Evolutionary conservation across 2,329 filamentous ascomycete genomes (phyloP), one percentile per base, ranked within the genome.

Genomic region (Pyricularia grisea): DNA sequence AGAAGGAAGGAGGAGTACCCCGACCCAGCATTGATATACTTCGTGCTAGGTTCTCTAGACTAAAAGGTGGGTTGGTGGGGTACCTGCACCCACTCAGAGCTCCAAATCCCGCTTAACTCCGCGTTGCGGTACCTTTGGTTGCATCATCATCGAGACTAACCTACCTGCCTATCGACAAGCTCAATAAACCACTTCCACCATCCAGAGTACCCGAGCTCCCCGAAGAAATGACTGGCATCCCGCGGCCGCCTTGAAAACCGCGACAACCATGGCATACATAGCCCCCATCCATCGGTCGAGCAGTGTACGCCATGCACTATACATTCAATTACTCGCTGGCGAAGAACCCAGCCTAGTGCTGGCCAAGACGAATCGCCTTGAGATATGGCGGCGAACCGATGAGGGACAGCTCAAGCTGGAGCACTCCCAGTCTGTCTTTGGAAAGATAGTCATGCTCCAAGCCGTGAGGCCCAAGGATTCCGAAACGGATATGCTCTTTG

Each of bases 201-300:
- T 63, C 60, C 23, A 63, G 27, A 28, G 12, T 3, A 27, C 25
- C 25, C 60, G 60, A n/a, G 25, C 60, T 20, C 30, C 7, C 28
- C 6, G 25, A 63, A 63, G 23, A 63, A 25, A 63, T 63, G 60
- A 63, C 12, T 28, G 66, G 42, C 66, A 68, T 55, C 28, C 42
- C 20, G 20, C 55, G 73, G 60, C 23, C 23, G 14, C 14, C 28
- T 20, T 28, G 25, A 23, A 30, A 63, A 4, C 3, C 60, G 14
- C 60, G 60, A 63, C 60, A 42, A 75, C 68, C 69, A 99, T 99
- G 95, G 92, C 95, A 68, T 99, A 98, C 79, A 84, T 99, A 75
- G 93, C 93, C 71, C 94, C 95, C 58, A 95, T 99, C 69, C 95
- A 99, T 79, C 87, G 90, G 74, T 91, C 95, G 28, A 97, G 92